Evolutionary conservation across 2,329 filamentous ascomycete genomes (phyloP).

Genomic region (Cryphonectria radicalis): DNA sequence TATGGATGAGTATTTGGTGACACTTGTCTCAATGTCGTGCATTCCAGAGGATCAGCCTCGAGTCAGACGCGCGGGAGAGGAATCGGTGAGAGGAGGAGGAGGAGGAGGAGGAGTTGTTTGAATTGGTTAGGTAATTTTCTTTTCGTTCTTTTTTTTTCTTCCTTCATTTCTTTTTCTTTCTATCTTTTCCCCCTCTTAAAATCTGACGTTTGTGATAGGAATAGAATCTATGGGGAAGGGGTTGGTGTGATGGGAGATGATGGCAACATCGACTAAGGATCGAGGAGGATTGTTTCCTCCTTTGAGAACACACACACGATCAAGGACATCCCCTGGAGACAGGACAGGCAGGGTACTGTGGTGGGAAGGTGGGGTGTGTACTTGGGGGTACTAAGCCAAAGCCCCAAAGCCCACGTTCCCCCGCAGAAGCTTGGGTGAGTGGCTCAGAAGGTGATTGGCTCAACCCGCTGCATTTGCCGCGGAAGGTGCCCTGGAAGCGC

Average conservation of each 20-base stretch:
- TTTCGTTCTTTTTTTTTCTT: not conserved
- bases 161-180: not conserved
- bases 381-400: not conserved
- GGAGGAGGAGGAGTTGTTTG: not conserved
- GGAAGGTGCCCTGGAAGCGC: not conserved
- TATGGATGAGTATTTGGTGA: not conserved
- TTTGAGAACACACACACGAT: not conserved
- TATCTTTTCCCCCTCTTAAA: not conserved
- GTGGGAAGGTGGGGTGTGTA: not conserved
- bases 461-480: not conserved
- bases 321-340: not conserved
- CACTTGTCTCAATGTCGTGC: not conserved
- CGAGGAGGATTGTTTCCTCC: not conserved
- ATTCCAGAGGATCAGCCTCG: no score
- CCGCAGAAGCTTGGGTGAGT: not conserved
- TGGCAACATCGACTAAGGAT: not conserved
- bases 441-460: not conserved
- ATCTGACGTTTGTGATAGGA: slow-evolving; percentile 6
- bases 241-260: not conserved
- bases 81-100: not conserved
- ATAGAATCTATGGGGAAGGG: not conserved
- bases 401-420: not conserved
- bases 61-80: not conserved
- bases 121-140: not conserved
- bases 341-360: not conserved